phyloP scores from a whole-genome alignment of 495 filamentous ascomycete genomes.

The Penicillium maclennaniae region DNA sequence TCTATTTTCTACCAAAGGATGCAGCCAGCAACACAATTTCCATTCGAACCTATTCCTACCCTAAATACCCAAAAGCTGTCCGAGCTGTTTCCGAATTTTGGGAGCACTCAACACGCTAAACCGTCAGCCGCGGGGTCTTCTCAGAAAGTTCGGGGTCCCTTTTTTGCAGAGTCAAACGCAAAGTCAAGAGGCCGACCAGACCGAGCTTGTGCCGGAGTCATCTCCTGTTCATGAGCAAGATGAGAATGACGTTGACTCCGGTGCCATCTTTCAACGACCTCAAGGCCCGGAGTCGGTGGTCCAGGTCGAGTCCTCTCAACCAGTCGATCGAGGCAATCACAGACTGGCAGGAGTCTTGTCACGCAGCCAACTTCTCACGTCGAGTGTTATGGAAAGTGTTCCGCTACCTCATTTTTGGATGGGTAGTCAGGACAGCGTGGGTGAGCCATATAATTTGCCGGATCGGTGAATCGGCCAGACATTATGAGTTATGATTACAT shows the following conservation, averaged over 20 bases:
- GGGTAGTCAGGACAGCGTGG: conserved; percentile 44
- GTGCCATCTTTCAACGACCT: conserved; percentile 19
- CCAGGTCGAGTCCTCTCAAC: conserved; percentile 46
- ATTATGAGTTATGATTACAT: conserved; percentile 16
- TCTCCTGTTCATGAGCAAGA: conserved; percentile 30
- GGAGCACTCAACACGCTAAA: conserved; percentile 18
- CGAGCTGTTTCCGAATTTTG: conserved; percentile 40
- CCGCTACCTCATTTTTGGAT: conserved; percentile 39
- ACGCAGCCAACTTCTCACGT: conserved; percentile 40
- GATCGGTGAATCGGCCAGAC: conserved; percentile 13
- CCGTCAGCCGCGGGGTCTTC: background rate
- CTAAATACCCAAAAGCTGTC: conserved; percentile 42
- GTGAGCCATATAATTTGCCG: conserved; percentile 37
- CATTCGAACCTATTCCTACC: conserved; percentile 39
- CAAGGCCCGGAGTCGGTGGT: conserved; percentile 28
- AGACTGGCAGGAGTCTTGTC: conserved; percentile 24
- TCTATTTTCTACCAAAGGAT: conserved; percentile 40
- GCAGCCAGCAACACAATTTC: conserved; percentile 42
- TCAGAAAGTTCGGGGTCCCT: conserved; percentile 7
- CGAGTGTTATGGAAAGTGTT: conserved; percentile 47
- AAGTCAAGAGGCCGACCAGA: conserved; percentile 25
- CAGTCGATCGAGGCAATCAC: conserved; percentile 28
- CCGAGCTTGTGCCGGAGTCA: conserved; percentile 42
- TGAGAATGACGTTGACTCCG: conserved; percentile 4
- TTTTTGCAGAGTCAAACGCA: conserved; percentile 24